Evolutionary conservation across 345 rosid genomes (phyloP).

Genomic region (Heritiera fomes): DNA sequence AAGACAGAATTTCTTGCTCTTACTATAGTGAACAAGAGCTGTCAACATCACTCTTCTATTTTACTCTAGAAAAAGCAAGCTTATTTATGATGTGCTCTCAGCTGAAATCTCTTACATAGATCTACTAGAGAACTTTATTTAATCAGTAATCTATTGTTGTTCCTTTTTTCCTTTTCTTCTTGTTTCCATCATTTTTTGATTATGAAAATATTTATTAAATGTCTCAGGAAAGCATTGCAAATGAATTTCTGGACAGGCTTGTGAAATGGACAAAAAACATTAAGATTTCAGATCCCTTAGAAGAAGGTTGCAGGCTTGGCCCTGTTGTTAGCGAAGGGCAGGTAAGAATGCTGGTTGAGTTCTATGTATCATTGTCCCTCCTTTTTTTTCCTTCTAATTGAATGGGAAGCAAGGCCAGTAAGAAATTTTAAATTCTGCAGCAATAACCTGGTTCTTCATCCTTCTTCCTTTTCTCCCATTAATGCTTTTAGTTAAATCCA

Average conservation of each 20-base stretch:
- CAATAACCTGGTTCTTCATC: not conserved
- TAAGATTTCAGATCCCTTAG: slow-evolving; percentile 88
- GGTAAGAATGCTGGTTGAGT: slow-evolving; percentile 40
- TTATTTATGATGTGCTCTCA: not conserved
- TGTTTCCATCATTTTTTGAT: slow-evolving; percentile 3
- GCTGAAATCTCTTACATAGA: slow-evolving; percentile 9
- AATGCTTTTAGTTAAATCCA: slow-evolving; percentile 9
- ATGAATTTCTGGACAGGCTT: slow-evolving; percentile 64
- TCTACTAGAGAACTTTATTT: slow-evolving; percentile 7
- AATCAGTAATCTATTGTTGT: not conserved
- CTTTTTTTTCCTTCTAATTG: not conserved
- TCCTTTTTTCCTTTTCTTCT: not conserved
- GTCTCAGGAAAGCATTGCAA: slow-evolving; percentile 74
- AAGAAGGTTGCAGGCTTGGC: slow-evolving; percentile 94
- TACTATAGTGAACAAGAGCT: not conserved
- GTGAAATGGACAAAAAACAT: slow-evolving; percentile 78
- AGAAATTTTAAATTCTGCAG: slow-evolving; percentile 8
- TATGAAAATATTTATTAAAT: slow-evolving; percentile 20
- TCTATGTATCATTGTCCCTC: not conserved
- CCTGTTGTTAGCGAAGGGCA: slow-evolving; percentile 85
- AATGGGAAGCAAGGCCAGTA: not conserved
- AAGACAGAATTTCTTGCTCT: not conserved
- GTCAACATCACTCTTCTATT: not conserved
- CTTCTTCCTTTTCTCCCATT: slow-evolving; percentile 1
- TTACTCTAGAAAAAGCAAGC: not conserved